Evolutionary conservation across 345 rosid genomes (phyloP), one percentile per base, ranked within the genome.

Genomic region (Abelmoschus esculentus): DNA sequence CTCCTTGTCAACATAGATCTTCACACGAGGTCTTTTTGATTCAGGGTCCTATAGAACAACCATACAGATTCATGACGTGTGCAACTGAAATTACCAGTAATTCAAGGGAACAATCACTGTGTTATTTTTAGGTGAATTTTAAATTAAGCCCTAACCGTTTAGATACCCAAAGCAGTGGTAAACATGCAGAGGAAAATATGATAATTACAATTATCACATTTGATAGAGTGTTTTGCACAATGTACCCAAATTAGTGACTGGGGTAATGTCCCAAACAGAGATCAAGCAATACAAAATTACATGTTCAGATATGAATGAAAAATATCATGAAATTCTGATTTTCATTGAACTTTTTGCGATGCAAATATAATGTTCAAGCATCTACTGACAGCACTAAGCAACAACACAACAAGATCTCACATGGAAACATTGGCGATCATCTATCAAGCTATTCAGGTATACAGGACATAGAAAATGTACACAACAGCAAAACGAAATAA

Each of bases 1-100:
- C 73, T 81, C 88, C 90, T 79, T 96, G 80, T 90, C 91, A 70
- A 81, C 75, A 82, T 96, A 92, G 67, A 96, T 86, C 90, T 96
- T 96, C 61, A 92, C 81, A 66, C 97, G 98, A 72, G 96, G 98
- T 77, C 85, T 89, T 73, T 91, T 90, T 58, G 85, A 79, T 73
- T 96, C 98, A 64, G 91, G 88, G 44, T 96, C 98, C 99, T 96
- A 79, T 3, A 77, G 28, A 70, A 28, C 53, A 49, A 42, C 26
- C 14, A 44, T 47, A 72, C 19, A 26, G 3, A 69, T 36, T 66
- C 52, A 77, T 73, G 34, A 76, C 50, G 61, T 55, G 64, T 49
- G 47, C 57, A 60, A 42, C 59, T 61, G 52, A 65, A 50, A 74
- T 44, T 50, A 29, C 42, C 14, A 52, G 49, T 22, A 11, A 38